These are phyloP conservation scores for Paxillus involutus DNA, from an alignment of 768 basidiomycete genomes.

Conservation along the genomic window DNA sequence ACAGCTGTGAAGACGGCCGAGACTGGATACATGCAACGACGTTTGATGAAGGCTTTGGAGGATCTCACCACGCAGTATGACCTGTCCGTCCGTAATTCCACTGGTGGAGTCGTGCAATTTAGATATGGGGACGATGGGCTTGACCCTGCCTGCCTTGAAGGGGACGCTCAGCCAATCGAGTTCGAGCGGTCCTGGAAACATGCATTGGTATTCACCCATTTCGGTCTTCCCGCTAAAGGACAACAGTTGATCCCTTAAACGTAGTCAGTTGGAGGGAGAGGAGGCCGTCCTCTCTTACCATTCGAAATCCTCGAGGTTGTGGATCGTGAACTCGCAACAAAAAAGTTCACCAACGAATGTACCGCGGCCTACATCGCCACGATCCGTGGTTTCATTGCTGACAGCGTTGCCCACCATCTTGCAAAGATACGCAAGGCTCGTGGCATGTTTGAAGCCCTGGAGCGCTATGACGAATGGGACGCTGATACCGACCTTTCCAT, in stretches of 20 bases:
- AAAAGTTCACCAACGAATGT: slow-evolving; percentile 68
- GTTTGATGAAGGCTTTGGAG: slow-evolving; percentile 98
- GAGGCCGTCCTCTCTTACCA: slow-evolving; percentile 71
- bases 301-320: slow-evolving; percentile 82
- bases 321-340: slow-evolving; percentile 56
- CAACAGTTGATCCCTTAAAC: slow-evolving; percentile 5
- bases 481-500: slow-evolving; percentile 72
- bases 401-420: slow-evolving; percentile 64
- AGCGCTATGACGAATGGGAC: slow-evolving; percentile 75
- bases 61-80: slow-evolving; percentile 97
- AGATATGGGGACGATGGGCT: slow-evolving; percentile 95
- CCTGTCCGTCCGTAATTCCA: slow-evolving; percentile 90
- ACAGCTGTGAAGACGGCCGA: slow-evolving; percentile 99
- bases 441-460: slow-evolving; percentile 83
- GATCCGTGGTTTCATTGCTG: slow-evolving; percentile 68
- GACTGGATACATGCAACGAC: slow-evolving; percentile 99
- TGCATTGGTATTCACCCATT: slow-evolving; percentile 54
- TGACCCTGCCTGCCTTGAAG: slow-evolving; percentile 95
- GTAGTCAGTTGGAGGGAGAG: slow-evolving; percentile 63
- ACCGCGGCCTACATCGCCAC: slow-evolving; percentile 67
- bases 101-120: slow-evolving; percentile 96
- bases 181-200: slow-evolving; percentile 86
- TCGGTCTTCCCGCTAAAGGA: background rate
- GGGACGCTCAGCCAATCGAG: slow-evolving; percentile 92
- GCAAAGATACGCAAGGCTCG: slow-evolving; percentile 66